phyloP scores from a whole-genome alignment of 2,329 filamentous ascomycete species.

The Aureobasidium sp. region DNA sequence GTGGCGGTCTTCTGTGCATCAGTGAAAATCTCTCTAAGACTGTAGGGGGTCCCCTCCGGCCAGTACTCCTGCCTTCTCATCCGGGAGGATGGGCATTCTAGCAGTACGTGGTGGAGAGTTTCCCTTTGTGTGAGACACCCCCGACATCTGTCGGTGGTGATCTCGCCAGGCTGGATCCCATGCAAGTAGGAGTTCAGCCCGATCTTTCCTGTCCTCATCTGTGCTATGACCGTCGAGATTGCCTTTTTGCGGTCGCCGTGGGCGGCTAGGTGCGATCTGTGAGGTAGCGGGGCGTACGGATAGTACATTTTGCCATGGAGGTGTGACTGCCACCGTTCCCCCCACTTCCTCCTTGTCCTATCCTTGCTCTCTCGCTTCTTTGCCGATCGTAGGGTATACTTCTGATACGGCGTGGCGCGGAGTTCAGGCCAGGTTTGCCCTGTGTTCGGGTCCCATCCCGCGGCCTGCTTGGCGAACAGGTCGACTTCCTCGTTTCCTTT shows the following conservation, averaged over 20 bases:
- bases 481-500: not conserved
- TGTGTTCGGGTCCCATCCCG: not conserved
- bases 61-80: not conserved
- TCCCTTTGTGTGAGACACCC: not conserved
- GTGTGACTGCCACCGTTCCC: not conserved
- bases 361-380: not conserved
- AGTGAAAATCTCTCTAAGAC: not conserved
- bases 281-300: not conserved
- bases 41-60: not conserved
- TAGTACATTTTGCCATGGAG: not conserved
- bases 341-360: not conserved
- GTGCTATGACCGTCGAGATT: not conserved
- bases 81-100: not conserved
- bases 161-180: not conserved
- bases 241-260: not conserved
- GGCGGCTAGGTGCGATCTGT: not conserved
- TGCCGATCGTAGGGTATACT: not conserved
- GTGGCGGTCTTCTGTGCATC: slow-evolving; percentile 1
- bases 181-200: slow-evolving; percentile 6
- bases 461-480: not conserved
- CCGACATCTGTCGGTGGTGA: not conserved
- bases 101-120: not conserved
- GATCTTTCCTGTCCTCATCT: slow-evolving; percentile 4
- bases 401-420: not conserved
- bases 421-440: too few species aligned